Evolutionary conservation across 2,329 filamentous ascomycete species (phyloP).

Genomic region (Pseudogymnoascus sp.): DNA sequence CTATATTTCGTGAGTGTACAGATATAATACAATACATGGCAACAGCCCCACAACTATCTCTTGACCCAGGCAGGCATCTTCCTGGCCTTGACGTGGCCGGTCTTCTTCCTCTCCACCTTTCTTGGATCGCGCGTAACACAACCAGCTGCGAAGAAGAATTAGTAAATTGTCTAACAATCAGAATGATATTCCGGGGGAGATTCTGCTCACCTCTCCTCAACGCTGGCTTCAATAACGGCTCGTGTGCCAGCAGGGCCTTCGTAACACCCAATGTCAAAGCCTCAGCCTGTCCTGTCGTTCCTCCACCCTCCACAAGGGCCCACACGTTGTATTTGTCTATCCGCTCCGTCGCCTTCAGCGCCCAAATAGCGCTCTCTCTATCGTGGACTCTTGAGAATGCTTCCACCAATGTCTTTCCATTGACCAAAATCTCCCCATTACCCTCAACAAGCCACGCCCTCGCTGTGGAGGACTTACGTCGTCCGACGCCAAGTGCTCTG

Average conservation of each 20-base stretch:
- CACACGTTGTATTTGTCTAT: conserved; percentile 97
- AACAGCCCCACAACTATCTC: conserved; percentile 31
- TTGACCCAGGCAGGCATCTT: conserved; percentile 99
- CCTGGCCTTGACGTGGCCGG: conserved; percentile 89
- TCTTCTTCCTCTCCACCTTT: conserved; percentile 96
- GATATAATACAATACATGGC: conserved; percentile 26
- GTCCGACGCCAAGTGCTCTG: conserved; percentile 70
- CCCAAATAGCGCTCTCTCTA: conserved; percentile 89
- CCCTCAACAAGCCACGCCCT: conserved; percentile 87
- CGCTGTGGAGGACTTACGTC: conserved; percentile 80
- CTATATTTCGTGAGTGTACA: conserved; percentile 10
- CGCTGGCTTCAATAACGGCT: conserved; percentile 82
- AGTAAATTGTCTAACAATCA: conserved; percentile 29
- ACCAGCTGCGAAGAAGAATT: conserved; percentile 57
- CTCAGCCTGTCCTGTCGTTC: conserved; percentile 91
- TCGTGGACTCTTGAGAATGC: conserved; percentile 86
- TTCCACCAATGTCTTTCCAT: conserved; percentile 76
- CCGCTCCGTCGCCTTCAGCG: conserved; percentile 72
- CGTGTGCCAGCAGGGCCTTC: conserved; percentile 81
- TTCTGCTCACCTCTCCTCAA: conserved; percentile 73
- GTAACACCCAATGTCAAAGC: conserved; percentile 84
- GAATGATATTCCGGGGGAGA: background rate
- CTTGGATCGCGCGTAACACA: conserved; percentile 86
- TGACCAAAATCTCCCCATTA: conserved; percentile 81
- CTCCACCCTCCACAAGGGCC: conserved; percentile 76